These are phyloP conservation scores for Xylaria telfairii DNA, from an alignment of 495 filamentous ascomycete species.

Conservation along the genomic window DNA sequence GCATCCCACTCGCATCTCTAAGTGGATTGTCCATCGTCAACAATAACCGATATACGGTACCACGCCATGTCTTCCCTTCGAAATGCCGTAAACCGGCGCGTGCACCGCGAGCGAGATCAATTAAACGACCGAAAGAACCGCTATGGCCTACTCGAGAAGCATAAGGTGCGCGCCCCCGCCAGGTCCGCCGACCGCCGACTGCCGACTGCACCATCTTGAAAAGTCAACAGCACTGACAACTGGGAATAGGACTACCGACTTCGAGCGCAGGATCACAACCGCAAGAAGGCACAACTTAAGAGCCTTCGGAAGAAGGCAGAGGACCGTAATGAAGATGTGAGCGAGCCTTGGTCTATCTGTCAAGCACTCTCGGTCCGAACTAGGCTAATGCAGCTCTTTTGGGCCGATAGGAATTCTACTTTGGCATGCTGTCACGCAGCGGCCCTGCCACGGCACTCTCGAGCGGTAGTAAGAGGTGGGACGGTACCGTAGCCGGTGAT, in stretches of 20 bases:
- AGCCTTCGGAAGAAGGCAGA: conserved; percentile 79
- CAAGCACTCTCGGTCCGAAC: not conserved
- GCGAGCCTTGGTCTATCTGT: not conserved
- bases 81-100: conserved; percentile 72
- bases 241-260: conserved; percentile 80
- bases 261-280: conserved; percentile 85
- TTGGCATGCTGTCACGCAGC: conserved; percentile 77
- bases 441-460: conserved; percentile 47
- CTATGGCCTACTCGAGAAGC: conserved; percentile 46
- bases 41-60: conserved; percentile 2
- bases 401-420: conserved; percentile 66
- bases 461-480: conserved; percentile 49
- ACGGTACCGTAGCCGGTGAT: conserved; percentile 64
- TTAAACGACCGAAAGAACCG: conserved; percentile 55
- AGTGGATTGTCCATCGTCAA: not conserved
- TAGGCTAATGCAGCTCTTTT: not conserved
- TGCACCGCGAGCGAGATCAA: conserved; percentile 87
- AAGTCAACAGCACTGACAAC: not conserved
- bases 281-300: conserved; percentile 81
- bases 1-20: conserved; percentile 3
- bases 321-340: conserved; percentile 83
- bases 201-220: not conserved
- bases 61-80: conserved; percentile 77
- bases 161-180: conserved; percentile 29
- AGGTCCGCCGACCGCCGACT: not conserved